Evolutionary conservation across 129 eudicot species (phyloP), one percentile per base, ranked within the genome.

Genomic region (Flaveria linearis): DNA sequence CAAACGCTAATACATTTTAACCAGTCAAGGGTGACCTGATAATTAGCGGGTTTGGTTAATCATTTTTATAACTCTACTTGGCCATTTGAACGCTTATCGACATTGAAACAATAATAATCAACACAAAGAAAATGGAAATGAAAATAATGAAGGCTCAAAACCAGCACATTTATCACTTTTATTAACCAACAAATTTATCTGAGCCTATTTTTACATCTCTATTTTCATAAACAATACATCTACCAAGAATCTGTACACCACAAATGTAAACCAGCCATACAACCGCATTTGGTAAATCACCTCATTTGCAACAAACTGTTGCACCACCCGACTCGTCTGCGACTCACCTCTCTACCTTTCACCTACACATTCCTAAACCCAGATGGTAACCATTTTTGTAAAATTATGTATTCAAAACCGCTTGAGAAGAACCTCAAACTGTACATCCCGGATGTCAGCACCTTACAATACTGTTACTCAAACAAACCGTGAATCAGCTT

Each of bases 161-260:
- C 77, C 43, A 79, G 15, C 28, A 61, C 42, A 36, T 33, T 58
- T 20, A 69, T 69, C 17, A 20, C 55, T 78, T 78, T 36, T 45
- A 72, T 72, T 73, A 52, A 72, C 78, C 74, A 79, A 73, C 83
- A 73, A 73, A 73, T 12, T 66, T n/a, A 52, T 73, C 17, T 52
- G n/a, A 42, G 33, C 83, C 79, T 80, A 80, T 43, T 55, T 80
- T 17, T 55, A 73, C 83, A 73, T 80, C 75, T 73, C 75, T 65
- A 69, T 23, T 43, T 71, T 45, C 65, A 41, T 45, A 26, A 71
- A 7, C 46, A 72, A 73, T 62, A 51, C 66, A 64, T 55, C 83
- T 65, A 73, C 56, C 78, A 72, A 53, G 65, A 73, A 80, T 68
- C 74, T 74, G 70, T 80, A 80, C 84, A 41, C 81, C 81, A 46